Conservation (phyloP, 2,329 filamentous ascomycete species). For the Trichoderma brevicompactum region DNA sequence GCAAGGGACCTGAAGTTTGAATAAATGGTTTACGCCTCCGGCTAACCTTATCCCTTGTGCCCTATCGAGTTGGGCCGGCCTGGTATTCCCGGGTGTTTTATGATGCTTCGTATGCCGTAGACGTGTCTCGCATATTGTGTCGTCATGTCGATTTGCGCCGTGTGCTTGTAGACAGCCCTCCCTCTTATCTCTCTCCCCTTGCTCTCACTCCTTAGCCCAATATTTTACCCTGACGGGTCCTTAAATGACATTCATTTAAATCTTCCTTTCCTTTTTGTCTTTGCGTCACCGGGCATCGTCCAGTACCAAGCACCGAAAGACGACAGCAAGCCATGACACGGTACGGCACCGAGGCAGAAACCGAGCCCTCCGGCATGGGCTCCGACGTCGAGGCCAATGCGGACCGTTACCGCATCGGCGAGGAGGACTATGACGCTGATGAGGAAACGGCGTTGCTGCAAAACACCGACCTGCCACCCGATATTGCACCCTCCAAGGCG, state of each 20-base stretch:
- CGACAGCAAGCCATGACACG: constrained; percentile 1
- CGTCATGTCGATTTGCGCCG: neutral
- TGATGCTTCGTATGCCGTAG: constrained; percentile 4
- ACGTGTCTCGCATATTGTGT: constrained; percentile 17
- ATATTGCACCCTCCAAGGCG: constrained; percentile 34
- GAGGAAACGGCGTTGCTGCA: constrained; percentile 35
- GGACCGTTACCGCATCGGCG: neutral
- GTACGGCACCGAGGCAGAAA: constrained; percentile 7
- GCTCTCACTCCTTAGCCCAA: neutral
- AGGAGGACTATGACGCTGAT: constrained; percentile 9
- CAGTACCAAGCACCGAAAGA: neutral
- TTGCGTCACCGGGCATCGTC: neutral
- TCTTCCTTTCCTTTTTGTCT: neutral
- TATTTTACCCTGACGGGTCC: neutral
- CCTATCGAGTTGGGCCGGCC: neutral
- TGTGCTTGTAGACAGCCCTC: neutral
- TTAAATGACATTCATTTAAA: neutral
- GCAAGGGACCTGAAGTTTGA: constrained; percentile 2
- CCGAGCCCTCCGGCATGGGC: constrained; percentile 5
- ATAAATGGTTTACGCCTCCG: neutral
- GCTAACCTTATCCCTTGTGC: constrained; percentile 7
- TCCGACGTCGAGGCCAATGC: constrained; percentile 4
- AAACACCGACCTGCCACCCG: constrained; percentile 29
- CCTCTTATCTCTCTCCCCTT: neutral
- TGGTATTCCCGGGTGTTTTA: neutral